A percentile compares a stretch with the other conserved stretches of the same genome.
phyloP scores from a whole-genome alignment of 169 alveolate genomes.

The Eimeria brunetti region DNA sequence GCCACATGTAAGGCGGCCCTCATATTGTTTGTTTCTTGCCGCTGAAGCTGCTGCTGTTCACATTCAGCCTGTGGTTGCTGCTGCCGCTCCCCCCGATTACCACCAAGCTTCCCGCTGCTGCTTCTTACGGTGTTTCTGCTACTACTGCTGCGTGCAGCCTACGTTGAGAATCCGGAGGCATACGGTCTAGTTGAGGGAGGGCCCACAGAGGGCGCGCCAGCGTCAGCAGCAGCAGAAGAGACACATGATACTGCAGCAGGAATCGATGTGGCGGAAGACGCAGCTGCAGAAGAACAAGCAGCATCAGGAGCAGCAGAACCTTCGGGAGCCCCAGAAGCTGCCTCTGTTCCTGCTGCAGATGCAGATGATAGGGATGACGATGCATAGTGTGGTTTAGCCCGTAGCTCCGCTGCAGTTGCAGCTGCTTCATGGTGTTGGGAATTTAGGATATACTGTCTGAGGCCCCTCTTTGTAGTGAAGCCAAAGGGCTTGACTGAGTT shows the following conservation, averaged over 20 bases:
- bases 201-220: slow-evolving; percentile 9
- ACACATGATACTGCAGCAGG: background rate
- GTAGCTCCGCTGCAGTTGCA: background rate
- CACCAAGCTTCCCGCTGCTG: background rate
- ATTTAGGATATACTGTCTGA: background rate
- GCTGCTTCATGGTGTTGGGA: background rate
- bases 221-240: slow-evolving; percentile 18
- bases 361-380: slow-evolving; percentile 9
- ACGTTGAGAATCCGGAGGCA: slow-evolving; percentile 73
- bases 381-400: background rate
- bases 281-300: background rate
- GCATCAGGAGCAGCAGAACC: background rate
- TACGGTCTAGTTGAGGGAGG: slow-evolving; percentile 56
- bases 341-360: slow-evolving; percentile 18
- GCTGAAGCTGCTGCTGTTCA: slow-evolving; percentile 8
- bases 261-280: background rate
- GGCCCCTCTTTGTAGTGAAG: slow-evolving; percentile 35
- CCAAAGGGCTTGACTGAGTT: slow-evolving; percentile 43
- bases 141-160: slow-evolving; percentile 46
- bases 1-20: slow-evolving; percentile 60
- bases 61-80: background rate
- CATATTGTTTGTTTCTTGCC: background rate
- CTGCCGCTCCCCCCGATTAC: background rate
- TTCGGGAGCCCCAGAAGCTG: background rate
- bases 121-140: background rate